phyloP scores from a whole-genome alignment of 2,329 filamentous ascomycete genomes.

The Curvularia spicifera region DNA sequence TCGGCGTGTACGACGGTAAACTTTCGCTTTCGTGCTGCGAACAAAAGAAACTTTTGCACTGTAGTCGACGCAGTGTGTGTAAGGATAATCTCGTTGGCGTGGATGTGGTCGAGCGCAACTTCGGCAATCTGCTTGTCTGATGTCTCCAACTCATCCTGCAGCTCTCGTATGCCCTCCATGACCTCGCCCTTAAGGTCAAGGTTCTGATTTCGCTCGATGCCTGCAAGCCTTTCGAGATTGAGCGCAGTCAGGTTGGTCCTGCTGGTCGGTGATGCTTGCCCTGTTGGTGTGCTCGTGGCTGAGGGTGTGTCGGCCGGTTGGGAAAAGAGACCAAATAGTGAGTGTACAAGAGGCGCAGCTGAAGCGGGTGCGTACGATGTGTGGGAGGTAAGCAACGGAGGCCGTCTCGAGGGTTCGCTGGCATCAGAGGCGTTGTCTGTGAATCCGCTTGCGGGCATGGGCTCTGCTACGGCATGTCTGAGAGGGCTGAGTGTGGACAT shows the following conservation, averaged over 20 bases:
- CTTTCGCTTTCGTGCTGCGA: slow-evolving; percentile 85
- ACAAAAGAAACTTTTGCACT: slow-evolving; percentile 86
- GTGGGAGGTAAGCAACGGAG: slow-evolving; percentile 67
- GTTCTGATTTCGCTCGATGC: slow-evolving; percentile 48
- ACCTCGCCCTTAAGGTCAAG: slow-evolving; percentile 87
- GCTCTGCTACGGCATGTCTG: slow-evolving; percentile 50
- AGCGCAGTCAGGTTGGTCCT: slow-evolving; percentile 43
- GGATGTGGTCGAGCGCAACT: slow-evolving; percentile 88
- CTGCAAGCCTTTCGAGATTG: slow-evolving; percentile 48
- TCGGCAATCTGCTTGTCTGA: slow-evolving; percentile 92
- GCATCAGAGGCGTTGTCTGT: slow-evolving; percentile 45
- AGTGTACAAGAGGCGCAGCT: slow-evolving; percentile 64
- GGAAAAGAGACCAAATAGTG: slow-evolving; percentile 87
- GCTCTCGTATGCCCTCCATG: slow-evolving; percentile 91
- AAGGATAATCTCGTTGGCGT: slow-evolving; percentile 89
- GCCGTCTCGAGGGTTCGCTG: slow-evolving; percentile 55
- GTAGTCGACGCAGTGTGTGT: slow-evolving; percentile 86
- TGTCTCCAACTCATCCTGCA: slow-evolving; percentile 92
- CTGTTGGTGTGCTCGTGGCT: slow-evolving; percentile 59
- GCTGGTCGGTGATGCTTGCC: slow-evolving; percentile 58
- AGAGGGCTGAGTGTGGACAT: slow-evolving; percentile 58
- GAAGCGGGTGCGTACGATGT: slow-evolving; percentile 67
- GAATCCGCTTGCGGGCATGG: slow-evolving; percentile 39
- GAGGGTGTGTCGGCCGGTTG: slow-evolving; percentile 63
- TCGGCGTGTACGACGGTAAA: slow-evolving; percentile 90